Evolutionary conservation across 2,329 filamentous ascomycete genomes (phyloP).

Genomic region (Cadophora malorum): DNA sequence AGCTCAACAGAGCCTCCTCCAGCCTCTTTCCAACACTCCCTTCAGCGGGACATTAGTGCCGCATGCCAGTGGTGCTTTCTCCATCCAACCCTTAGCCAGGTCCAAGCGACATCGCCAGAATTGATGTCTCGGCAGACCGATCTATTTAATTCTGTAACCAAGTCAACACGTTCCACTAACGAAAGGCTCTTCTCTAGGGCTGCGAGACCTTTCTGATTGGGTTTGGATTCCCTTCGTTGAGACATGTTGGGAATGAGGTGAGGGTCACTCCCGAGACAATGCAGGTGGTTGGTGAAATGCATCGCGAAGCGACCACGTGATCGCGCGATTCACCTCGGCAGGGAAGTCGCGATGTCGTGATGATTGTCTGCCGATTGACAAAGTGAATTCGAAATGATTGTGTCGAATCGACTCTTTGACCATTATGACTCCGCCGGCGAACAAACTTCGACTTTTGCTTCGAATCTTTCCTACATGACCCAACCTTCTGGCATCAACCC

Average conservation of each 20-base stretch:
- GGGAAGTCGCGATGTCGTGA: not conserved
- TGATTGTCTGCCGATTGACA: not conserved
- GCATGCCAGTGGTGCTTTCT: not conserved
- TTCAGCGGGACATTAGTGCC: not conserved
- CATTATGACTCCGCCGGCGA: not conserved
- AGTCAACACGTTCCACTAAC: not conserved
- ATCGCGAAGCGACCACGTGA: constrained; percentile 5
- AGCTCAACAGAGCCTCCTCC: not conserved
- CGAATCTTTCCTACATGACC: not conserved
- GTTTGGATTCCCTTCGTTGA: not conserved
- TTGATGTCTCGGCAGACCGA: not conserved
- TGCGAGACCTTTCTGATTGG: not conserved
- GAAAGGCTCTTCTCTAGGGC: not conserved
- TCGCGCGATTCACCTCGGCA: not conserved
- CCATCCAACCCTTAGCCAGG: not conserved
- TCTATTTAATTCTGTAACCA: constrained; percentile 1
- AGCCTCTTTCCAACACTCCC: not conserved
- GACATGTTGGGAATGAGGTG: not conserved
- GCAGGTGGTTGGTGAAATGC: not conserved
- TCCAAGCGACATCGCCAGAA: not conserved
- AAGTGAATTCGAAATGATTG: not conserved
- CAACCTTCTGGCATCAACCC: not conserved
- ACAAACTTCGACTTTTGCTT: not conserved
- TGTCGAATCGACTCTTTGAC: not conserved
- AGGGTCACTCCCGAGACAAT: constrained; percentile 7